Conservation (phyloP, 2,329 filamentous ascomycete genomes). For the Botrytis elliptica region DNA sequence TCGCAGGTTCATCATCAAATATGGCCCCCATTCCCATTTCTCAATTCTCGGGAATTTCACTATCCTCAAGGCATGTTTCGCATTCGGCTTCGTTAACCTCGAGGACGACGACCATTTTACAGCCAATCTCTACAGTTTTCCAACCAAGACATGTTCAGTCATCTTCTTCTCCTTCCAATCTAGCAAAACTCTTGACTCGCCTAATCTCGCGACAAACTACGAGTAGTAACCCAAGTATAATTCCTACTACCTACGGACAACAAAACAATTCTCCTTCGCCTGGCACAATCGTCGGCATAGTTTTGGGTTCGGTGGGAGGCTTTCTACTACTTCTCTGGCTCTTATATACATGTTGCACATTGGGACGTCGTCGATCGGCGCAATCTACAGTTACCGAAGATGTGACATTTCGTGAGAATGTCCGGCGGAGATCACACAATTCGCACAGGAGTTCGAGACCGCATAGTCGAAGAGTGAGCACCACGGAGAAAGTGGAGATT, state of each 20-base stretch:
- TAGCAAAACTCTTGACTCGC: neutral
- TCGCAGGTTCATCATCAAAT: slow-evolving; percentile 3
- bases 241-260: slow-evolving; percentile 60
- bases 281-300: slow-evolving; percentile 60
- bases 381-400: slow-evolving; percentile 26
- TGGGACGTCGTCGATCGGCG: slow-evolving; percentile 22
- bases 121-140: neutral
- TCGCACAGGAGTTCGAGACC: slow-evolving; percentile 17
- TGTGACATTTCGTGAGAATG: slow-evolving; percentile 27
- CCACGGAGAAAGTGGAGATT: slow-evolving; percentile 35
- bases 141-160: neutral
- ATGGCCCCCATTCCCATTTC: slow-evolving; percentile 17
- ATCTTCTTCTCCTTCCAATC: neutral
- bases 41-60: neutral
- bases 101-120: neutral
- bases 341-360: slow-evolving; percentile 41
- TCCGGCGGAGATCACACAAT: slow-evolving; percentile 26
- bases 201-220: slow-evolving; percentile 5
- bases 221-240: slow-evolving; percentile 40
- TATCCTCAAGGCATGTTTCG: neutral
- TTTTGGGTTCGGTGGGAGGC: slow-evolving; percentile 52
- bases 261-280: slow-evolving; percentile 52
- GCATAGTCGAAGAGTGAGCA: slow-evolving; percentile 27
- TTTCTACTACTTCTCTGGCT: slow-evolving; percentile 55
- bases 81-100: neutral